phyloP scores from a whole-genome alignment of 2,329 filamentous ascomycete genomes.

The Fusarium gaditjirri region DNA sequence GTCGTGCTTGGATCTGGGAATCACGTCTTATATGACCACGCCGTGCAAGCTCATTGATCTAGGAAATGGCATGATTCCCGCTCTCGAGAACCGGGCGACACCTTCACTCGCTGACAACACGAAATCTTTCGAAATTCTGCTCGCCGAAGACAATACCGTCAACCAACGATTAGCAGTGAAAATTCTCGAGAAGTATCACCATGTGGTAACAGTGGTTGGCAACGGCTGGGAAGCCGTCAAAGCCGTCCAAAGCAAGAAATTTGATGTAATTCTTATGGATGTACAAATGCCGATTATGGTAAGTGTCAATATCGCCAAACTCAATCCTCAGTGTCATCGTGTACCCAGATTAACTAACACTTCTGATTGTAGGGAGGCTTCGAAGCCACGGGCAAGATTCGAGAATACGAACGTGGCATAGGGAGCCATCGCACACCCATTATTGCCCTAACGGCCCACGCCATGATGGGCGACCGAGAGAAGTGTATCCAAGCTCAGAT shows the following conservation, averaged over 20 bases:
- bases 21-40: slow-evolving; percentile 99
- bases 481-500: slow-evolving; percentile 99
- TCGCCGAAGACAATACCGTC: slow-evolving; percentile 97
- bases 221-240: slow-evolving; percentile 95
- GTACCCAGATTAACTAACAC: slow-evolving; percentile 48
- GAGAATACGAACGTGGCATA: slow-evolving; percentile 89
- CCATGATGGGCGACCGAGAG: slow-evolving; percentile 97
- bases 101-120: slow-evolving; percentile 93
- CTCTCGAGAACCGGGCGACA: slow-evolving; percentile 90
- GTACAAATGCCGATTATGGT: slow-evolving; percentile 99
- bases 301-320: slow-evolving; percentile 47
- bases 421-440: slow-evolving; percentile 89
- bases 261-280: slow-evolving; percentile 98
- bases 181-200: slow-evolving; percentile 96
- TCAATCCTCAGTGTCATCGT: neutral
- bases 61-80: slow-evolving; percentile 95
- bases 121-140: slow-evolving; percentile 92
- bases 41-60: slow-evolving; percentile 94
- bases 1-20: slow-evolving; percentile 91
- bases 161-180: slow-evolving; percentile 97
- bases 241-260: slow-evolving; percentile 89
- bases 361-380: slow-evolving; percentile 78
- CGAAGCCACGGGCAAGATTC: slow-evolving; percentile 95
- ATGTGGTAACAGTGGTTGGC: slow-evolving; percentile 90
- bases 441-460: slow-evolving; percentile 95